Evolutionary conservation across 148 eudicot species (phyloP).

Genomic region (Cornus controversa): DNA sequence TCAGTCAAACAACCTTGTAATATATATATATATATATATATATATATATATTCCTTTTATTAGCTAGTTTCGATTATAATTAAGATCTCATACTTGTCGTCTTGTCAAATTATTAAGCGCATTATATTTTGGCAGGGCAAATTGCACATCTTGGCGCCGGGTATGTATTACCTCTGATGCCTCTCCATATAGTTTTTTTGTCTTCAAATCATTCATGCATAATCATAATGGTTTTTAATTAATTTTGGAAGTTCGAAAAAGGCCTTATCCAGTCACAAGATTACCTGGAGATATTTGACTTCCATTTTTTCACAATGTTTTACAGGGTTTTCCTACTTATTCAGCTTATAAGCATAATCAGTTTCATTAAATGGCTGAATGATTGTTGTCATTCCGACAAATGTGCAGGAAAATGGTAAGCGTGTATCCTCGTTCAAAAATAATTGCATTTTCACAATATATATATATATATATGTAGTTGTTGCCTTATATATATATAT

Average conservation of each 20-base stretch:
- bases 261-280: background rate
- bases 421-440: background rate
- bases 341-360: conserved; percentile 80
- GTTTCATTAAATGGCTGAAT: conserved; percentile 77
- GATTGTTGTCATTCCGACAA: conserved; percentile 65
- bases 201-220: background rate
- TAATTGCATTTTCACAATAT: too few relatives aligned
- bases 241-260: background rate
- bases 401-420: conserved; percentile 66
- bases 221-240: background rate
- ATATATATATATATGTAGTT: too few relatives aligned
- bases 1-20: background rate
- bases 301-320: conserved; percentile 8
- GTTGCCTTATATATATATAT: too few relatives aligned
- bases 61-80: background rate
- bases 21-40: background rate
- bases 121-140: conserved; percentile 48
- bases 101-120: background rate
- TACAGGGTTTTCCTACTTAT: conserved; percentile 79
- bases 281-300: background rate
- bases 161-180: conserved; percentile 54
- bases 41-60: too few relatives aligned
- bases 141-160: conserved; percentile 95
- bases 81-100: background rate
- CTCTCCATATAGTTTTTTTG: background rate